phyloP scores from a whole-genome alignment of 2,329 filamentous ascomycete genomes.

The Lachnellula occidentalis region DNA sequence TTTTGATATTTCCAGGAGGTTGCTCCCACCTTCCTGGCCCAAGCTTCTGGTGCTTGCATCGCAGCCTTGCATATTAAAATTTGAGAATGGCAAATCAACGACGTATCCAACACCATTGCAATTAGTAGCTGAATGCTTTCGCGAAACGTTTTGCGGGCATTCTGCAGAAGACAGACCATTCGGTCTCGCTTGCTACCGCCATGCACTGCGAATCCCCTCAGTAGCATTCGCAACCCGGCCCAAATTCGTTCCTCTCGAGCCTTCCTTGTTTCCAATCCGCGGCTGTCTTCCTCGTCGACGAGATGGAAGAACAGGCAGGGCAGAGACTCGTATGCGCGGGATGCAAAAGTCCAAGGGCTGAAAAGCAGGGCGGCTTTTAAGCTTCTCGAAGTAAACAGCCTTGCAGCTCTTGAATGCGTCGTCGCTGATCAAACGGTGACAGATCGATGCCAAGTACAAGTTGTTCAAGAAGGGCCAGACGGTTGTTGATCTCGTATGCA shows the following conservation, averaged over 20 bases:
- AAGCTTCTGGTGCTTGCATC: not conserved
- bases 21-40: not conserved
- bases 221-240: not conserved
- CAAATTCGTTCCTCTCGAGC: not conserved
- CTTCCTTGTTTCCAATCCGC: not conserved
- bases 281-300: conserved; percentile 53
- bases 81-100: not conserved
- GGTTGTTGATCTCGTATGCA: conserved; percentile 75
- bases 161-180: conserved; percentile 5
- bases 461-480: conserved; percentile 78
- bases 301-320: conserved; percentile 79
- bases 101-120: not conserved
- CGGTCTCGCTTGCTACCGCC: not conserved
- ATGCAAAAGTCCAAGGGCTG: conserved; percentile 72
- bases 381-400: conserved; percentile 63
- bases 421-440: conserved; percentile 5
- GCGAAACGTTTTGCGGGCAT: conserved; percentile 17
- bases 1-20: not conserved
- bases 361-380: conserved; percentile 95
- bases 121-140: conserved; percentile 23
- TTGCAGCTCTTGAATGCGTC: not conserved
- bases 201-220: not conserved
- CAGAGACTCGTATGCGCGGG: conserved; percentile 64
- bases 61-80: not conserved
- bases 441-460: conserved; percentile 78